A percentile compares a stretch with the other conserved stretches of the same genome.
These are phyloP conservation scores for Haemoproteus tartakovskyi DNA, from an alignment of 169 alveolate genomes.

Conservation along the genomic window DNA sequence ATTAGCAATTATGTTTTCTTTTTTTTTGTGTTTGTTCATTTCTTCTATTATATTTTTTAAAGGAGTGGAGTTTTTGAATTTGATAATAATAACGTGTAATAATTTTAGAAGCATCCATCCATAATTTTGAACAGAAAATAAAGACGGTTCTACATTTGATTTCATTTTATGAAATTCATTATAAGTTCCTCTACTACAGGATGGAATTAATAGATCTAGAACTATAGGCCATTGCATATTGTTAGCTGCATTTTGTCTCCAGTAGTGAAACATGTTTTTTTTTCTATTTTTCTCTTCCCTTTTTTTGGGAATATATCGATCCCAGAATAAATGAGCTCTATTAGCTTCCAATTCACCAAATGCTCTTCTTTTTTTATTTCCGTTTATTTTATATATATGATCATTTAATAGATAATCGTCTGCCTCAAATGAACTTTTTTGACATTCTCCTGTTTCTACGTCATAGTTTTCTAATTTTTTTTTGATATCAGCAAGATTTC, in stretches of 20 bases:
- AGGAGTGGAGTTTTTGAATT: conserved; percentile 57
- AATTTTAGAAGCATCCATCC: conserved; percentile 71
- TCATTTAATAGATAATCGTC: neutral
- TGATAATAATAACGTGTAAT: conserved; percentile 64
- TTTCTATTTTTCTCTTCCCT: neutral
- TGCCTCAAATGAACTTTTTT: neutral
- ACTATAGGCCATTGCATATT: conserved; percentile 69
- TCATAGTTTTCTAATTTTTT: conserved; percentile 2
- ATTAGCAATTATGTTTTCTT: conserved; percentile 1
- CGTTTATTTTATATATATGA: no score
- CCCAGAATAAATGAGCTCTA: neutral
- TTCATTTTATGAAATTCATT: conserved; percentile 19
- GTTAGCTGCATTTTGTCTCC: conserved; percentile 40
- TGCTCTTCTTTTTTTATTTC: no score
- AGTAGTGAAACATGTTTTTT: conserved; percentile 33
- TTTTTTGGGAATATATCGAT: no score
- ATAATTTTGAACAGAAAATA: conserved; percentile 69
- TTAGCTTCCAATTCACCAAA: no score
- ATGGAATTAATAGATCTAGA: conserved; percentile 67
- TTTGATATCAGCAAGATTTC: neutral
- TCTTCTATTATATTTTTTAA: conserved; percentile 13
- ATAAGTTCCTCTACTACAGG: conserved; percentile 45
- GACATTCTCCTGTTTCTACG: no score
- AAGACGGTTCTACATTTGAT: conserved; percentile 41
- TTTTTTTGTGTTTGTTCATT: conserved; percentile 12